Evolutionary conservation across 2,329 filamentous ascomycete species (phyloP).

Genomic region (Cordyceps fumosorosea): DNA sequence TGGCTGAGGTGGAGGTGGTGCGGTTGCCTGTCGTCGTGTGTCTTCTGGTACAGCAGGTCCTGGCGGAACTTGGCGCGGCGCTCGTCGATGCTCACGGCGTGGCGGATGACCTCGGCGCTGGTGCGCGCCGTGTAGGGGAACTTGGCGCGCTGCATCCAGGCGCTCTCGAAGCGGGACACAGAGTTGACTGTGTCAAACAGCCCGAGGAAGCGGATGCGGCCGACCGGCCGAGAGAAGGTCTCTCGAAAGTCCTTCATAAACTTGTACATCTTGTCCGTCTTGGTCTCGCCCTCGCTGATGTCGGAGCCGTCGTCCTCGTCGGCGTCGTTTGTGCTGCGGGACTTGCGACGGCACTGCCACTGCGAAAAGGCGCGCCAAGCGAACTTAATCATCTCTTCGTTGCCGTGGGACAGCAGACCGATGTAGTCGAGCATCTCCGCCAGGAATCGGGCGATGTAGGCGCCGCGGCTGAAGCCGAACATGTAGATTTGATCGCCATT

Average conservation of each 20-base stretch:
- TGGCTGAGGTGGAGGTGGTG: constrained; percentile 20
- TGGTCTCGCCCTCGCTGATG: constrained; percentile 24
- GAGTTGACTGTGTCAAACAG: constrained; percentile 80
- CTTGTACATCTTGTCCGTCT: constrained; percentile 49
- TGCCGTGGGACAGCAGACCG: constrained; percentile 71
- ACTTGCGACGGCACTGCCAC: constrained; percentile 64
- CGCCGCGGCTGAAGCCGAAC: constrained; percentile 67
- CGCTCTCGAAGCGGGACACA: constrained; percentile 67
- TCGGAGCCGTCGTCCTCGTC: constrained; percentile 30
- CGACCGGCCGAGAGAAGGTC: constrained; percentile 70
- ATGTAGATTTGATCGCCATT: constrained; percentile 61
- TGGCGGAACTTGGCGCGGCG: constrained; percentile 65
- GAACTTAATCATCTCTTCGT: constrained; percentile 79
- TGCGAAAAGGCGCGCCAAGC: constrained; percentile 76
- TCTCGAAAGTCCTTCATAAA: constrained; percentile 77
- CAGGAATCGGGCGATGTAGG: constrained; percentile 67
- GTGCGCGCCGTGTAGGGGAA: constrained; percentile 62
- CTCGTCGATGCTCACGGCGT: constrained; percentile 66
- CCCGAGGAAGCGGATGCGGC: constrained; percentile 68
- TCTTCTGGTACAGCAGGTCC: constrained; percentile 55
- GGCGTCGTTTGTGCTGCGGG: constrained; percentile 53
- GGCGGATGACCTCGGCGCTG: constrained; percentile 55
- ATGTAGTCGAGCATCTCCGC: constrained; percentile 83
- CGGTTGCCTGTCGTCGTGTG: constrained; percentile 12
- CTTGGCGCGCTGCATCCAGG: constrained; percentile 72